Conservation (phyloP, 2,329 filamentous ascomycete genomes). For the Gremmenia infestans region DNA sequence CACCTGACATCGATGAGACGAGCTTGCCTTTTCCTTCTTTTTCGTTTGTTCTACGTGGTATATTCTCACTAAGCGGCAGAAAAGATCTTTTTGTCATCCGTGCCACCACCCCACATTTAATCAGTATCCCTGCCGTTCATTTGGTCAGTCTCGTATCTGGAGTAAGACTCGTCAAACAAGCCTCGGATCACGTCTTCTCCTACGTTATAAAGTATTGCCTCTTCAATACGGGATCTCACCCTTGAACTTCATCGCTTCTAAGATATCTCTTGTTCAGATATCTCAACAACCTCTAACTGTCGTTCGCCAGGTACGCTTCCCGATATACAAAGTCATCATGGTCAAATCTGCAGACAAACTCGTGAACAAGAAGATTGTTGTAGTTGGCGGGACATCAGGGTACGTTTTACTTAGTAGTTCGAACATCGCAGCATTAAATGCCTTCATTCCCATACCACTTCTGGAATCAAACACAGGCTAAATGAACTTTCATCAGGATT, state of each 20-base stretch:
- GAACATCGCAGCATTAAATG: neutral
- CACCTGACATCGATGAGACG: too few relatives aligned
- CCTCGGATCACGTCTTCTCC: neutral
- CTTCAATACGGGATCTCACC: neutral
- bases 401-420: constrained; percentile 8
- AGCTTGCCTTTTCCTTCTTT: too few relatives aligned
- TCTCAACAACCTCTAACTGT: neutral
- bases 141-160: neutral
- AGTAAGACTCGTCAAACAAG: neutral
- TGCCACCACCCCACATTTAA: neutral
- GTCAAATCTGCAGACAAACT: constrained; percentile 31
- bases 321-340: constrained; percentile 5
- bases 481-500: constrained; percentile 26
- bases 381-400: constrained; percentile 37
- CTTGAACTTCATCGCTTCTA: neutral
- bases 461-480: neutral
- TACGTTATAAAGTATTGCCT: neutral
- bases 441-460: neutral
- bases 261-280: neutral
- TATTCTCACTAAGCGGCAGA: too few relatives aligned
- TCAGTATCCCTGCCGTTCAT: neutral
- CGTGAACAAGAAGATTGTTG: constrained; percentile 32
- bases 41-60: too few relatives aligned
- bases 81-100: neutral
- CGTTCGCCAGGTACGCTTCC: neutral